These are phyloP conservation scores for Aspergillus unguis DNA, from an alignment of 2,329 filamentous ascomycete genomes.

Conservation along the genomic window DNA sequence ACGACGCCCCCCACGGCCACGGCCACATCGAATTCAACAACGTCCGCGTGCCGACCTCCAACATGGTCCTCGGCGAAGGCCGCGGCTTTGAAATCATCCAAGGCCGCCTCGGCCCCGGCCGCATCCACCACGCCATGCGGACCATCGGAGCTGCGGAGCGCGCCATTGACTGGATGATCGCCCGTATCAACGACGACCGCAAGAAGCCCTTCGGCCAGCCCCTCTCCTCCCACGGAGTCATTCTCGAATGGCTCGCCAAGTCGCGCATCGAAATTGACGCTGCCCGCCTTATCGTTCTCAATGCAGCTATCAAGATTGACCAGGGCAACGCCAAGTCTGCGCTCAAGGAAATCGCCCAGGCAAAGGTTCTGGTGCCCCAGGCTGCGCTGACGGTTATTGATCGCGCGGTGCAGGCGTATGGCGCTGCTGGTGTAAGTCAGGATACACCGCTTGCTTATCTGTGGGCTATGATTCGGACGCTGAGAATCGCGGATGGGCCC, in stretches of 20 bases:
- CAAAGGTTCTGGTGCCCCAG: constrained; percentile 85
- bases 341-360: constrained; percentile 88
- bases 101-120: constrained; percentile 87
- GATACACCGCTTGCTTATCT: constrained; percentile 86
- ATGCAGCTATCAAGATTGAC: constrained; percentile 94
- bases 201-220: constrained; percentile 91
- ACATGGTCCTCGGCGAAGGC: constrained; percentile 88
- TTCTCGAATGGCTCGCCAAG: constrained; percentile 90
- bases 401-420: constrained; percentile 88
- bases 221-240: constrained; percentile 84
- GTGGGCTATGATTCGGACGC: constrained; percentile 76
- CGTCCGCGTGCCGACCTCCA: constrained; percentile 78
- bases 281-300: constrained; percentile 82
- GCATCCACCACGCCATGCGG: constrained; percentile 98
- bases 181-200: constrained; percentile 83
- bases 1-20: constrained; percentile 97
- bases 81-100: constrained; percentile 98
- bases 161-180: constrained; percentile 91
- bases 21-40: constrained; percentile 87
- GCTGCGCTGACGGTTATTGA: constrained; percentile 85
- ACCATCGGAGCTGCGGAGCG: constrained; percentile 86
- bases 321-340: constrained; percentile 81
- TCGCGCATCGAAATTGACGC: constrained; percentile 93
- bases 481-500: constrained; percentile 86
- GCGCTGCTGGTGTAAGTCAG: constrained; percentile 85